phyloP scores from a whole-genome alignment of 805 yeast genomes.

The Zygosaccharomyces bailii region DNA sequence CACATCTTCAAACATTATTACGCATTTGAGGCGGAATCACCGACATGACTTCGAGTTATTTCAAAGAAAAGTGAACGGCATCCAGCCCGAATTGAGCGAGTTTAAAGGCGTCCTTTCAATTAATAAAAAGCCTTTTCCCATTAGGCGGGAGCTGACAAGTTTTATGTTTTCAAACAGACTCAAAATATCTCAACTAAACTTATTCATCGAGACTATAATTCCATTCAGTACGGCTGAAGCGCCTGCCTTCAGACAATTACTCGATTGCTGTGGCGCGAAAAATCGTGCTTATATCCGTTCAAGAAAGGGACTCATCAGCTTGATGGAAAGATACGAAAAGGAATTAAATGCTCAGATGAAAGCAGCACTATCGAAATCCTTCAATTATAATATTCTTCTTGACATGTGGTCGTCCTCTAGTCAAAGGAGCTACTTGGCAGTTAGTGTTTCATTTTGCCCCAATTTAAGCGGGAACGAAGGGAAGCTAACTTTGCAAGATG shows the following conservation, averaged over 20 bases:
- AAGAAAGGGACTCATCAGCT: conserved; percentile 9
- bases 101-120: conserved; percentile 2
- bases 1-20: conserved; percentile 15
- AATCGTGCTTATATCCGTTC: conserved; percentile 9
- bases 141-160: conserved; percentile 13
- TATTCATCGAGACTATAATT: conserved; percentile 13
- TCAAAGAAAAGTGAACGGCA: conserved; percentile 6
- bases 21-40: conserved; percentile 14
- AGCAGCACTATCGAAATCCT: conserved; percentile 11
- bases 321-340: conserved; percentile 13
- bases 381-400: conserved; percentile 10
- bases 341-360: conserved; percentile 13
- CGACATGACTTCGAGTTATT: conserved; percentile 16
- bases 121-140: conserved; percentile 11
- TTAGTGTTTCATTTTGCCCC: conserved; percentile 15
- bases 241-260: conserved; percentile 8
- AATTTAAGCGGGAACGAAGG: conserved; percentile 11
- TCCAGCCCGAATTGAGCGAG: conserved; percentile 10
- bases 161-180: conserved; percentile 10
- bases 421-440: conserved; percentile 13
- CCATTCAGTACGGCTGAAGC: conserved; percentile 14
- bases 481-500: conserved; percentile 8
- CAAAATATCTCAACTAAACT: conserved; percentile 13
- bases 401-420: conserved; percentile 15
- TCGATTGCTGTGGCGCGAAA: conserved; percentile 12